Evolutionary conservation across 164 flowering plant genomes (phyloP), one percentile per base, ranked within the genome.

Genomic region (Vitis rupestris): DNA sequence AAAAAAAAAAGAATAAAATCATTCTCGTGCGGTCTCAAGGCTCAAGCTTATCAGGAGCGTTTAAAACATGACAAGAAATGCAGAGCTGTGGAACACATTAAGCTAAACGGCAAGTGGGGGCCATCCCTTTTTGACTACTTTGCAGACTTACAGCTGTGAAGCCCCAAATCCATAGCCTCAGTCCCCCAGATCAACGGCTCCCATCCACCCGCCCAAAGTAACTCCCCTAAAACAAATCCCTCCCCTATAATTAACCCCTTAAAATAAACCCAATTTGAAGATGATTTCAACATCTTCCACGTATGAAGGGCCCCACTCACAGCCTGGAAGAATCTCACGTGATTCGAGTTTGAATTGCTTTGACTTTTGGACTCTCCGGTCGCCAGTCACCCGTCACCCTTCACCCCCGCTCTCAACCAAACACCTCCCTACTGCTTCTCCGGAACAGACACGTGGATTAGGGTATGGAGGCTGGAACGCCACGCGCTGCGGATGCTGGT

Each of bases 251-350:
- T 10, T 37, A 37, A 60, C 30, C 54, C 52, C 15, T 52, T 53
- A 44, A 67, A 67, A 63, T 59, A 44, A 50, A 53, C 19, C 44
- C 37, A 6, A 17, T 50, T 60, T 60, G 68, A 76, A 64, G 74
- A 72, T 66, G 83, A 73, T 78, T 71, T 72, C 76, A 75, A 67
- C 72, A 63, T 27, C 70, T 23, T 72, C 74, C 81, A 81, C 80
- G 78, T 81, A 69, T 51, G 73, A 68, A 49, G 85, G 76, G 77
- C 75, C 64, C 88, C 82, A 74, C 80, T 8, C 4, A 72, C 91
- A 87, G 89, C 75, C 91, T 87, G 91, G 75, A 78, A 80, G 88
- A 87, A 84, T 84, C 86, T 86, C 89, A 84, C 87, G 86, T 87
- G 89, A 79, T 72, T 66, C 66, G 50, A 61, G 70, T 79, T 37